Conservation (phyloP, 352 stramenopile species). For the Discostella stelligera region DNA sequence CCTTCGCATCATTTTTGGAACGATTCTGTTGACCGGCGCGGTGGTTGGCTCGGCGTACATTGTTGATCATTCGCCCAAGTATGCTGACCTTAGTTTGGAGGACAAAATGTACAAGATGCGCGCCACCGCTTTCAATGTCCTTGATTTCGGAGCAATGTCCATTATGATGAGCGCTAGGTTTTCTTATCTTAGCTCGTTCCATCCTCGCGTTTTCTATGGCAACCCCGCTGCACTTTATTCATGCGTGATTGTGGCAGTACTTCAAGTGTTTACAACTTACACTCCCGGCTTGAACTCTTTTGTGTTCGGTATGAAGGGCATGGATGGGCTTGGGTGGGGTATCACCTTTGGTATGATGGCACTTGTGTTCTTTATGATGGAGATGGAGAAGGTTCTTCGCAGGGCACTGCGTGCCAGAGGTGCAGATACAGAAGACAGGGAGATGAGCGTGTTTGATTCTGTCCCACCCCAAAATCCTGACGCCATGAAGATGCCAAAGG, state of each 20-base stretch:
- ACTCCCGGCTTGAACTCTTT: constrained; percentile 71
- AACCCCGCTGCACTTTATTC: constrained; percentile 57
- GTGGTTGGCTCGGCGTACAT: constrained; percentile 58
- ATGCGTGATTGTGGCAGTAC: constrained; percentile 47
- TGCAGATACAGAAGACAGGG: constrained; percentile 63
- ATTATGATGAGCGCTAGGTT: constrained; percentile 72
- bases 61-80: constrained; percentile 24
- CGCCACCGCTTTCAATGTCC: constrained; percentile 64
- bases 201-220: constrained; percentile 56
- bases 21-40: constrained; percentile 51
- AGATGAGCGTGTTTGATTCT: not conserved
- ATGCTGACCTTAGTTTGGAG: constrained; percentile 9
- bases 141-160: constrained; percentile 74
- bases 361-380: constrained; percentile 73
- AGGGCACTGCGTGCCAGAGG: constrained; percentile 44
- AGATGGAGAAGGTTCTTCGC: constrained; percentile 69
- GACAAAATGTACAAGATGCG: constrained; percentile 43
- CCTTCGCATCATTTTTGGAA: constrained; percentile 71
- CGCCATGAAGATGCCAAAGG: constrained; percentile 42
- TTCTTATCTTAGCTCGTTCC: constrained; percentile 61
- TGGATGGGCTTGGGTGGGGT: constrained; percentile 68
- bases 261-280: constrained; percentile 74
- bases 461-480: not conserved
- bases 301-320: constrained; percentile 69
- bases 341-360: constrained; percentile 55